Evolutionary conservation across 2,329 filamentous ascomycete genomes (phyloP).

Genomic region (Paecilomyces sp.): DNA sequence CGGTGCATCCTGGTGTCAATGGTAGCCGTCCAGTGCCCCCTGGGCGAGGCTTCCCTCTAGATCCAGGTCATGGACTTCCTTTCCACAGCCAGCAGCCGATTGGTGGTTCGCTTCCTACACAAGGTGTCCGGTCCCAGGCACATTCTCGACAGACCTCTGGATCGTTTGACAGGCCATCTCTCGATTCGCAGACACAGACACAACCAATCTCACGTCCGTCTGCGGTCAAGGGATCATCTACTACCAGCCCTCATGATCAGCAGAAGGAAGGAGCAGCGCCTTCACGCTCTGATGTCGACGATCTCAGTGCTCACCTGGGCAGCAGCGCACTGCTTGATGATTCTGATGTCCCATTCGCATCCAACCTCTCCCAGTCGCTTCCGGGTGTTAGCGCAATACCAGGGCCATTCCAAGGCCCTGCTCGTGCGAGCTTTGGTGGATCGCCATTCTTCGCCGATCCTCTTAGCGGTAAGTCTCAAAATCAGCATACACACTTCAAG

Average conservation of each 20-base stretch:
- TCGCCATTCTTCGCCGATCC: slow-evolving; percentile 37
- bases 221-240: slow-evolving; percentile 82
- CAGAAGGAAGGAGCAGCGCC: slow-evolving; percentile 33
- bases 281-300: slow-evolving; percentile 56
- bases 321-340: slow-evolving; percentile 80
- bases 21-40: slow-evolving; percentile 54
- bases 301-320: slow-evolving; percentile 71
- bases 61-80: slow-evolving; percentile 34
- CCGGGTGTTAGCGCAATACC: slow-evolving; percentile 47
- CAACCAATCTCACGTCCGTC: slow-evolving; percentile 75
- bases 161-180: slow-evolving; percentile 50
- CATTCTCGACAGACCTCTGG: slow-evolving; percentile 73
- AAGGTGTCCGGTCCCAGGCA: slow-evolving; percentile 38
- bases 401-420: slow-evolving; percentile 36
- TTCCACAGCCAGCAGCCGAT: slow-evolving; percentile 39
- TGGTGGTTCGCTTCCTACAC: slow-evolving; percentile 23
- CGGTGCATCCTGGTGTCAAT: slow-evolving; percentile 54
- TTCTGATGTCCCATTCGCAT: slow-evolving; percentile 61
- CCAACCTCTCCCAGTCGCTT: slow-evolving; percentile 35
- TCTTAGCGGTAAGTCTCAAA: slow-evolving; percentile 28
- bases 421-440: slow-evolving; percentile 35
- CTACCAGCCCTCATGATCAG: slow-evolving; percentile 51
- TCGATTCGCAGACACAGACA: slow-evolving; percentile 54
- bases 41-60: slow-evolving; percentile 48
- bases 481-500: slow-evolving; percentile 1